Evolutionary conservation across 2,329 filamentous ascomycete species (phyloP), one percentile per base, ranked within the genome.

Genomic region (Calonectria pteridis): DNA sequence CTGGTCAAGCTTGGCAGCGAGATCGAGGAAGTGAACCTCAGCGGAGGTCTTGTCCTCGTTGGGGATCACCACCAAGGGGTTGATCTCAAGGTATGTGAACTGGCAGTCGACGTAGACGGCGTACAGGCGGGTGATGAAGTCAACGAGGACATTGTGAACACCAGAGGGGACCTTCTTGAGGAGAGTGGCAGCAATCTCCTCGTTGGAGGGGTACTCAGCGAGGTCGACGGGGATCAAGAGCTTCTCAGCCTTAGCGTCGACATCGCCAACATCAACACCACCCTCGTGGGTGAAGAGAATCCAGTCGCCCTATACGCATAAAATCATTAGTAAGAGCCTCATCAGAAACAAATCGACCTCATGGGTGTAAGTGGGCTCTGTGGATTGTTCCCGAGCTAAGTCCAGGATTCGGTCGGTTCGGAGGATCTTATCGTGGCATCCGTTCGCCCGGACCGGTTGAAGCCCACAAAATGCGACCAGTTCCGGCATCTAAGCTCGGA

Each of bases 31-130:
- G 92, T 98, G 92, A 69, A 99, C 97, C 51, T 95, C 94, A 72
- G 97, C 97, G 73, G 95, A 98, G 80, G 96, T 98, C 84, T 91
- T 94, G 82, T 96, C 93, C 79, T 91, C 93, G 86, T 98, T 98
- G 86, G 97, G 97, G 82, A 99, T 96, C 85, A 98, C 97, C 76
- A 99, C 97, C 78, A 99, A 90, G 81, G 97, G 97, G 93, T 99
- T 99, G 91, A 99, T 99, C 89, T 99, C 97, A 81, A 99, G 95
- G 90, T 99, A 99, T 84, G 97, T 98, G 92, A 99, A 99, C 88
- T 99, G 97, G 92, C 95, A 98, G 91, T 99, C 97, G 78, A 98
- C 97, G 84, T 98, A 99, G 88, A 99, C 97, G 82, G 96, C 97
- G 85, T 99, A 99, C 79, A 99, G 91, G 82, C 97, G 93, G 83